These are phyloP conservation scores for Akanthomyces uredinophilus DNA, from an alignment of 2,329 filamentous ascomycete species.

Conservation along the genomic window DNA sequence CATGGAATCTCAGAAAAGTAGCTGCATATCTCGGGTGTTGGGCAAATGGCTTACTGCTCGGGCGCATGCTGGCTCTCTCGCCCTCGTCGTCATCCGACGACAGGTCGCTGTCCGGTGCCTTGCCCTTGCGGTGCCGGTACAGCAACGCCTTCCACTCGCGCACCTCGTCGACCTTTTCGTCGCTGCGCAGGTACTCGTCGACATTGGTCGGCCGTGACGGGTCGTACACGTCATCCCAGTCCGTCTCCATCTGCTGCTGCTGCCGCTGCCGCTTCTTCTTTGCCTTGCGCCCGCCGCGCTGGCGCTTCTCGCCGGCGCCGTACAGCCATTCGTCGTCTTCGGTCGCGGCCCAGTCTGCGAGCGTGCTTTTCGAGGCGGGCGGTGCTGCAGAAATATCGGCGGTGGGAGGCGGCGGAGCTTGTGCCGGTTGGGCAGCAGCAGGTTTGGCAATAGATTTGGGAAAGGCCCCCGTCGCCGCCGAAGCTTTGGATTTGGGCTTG, in stretches of 20 bases:
- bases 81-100: constrained; percentile 38
- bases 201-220: constrained; percentile 76
- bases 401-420: constrained; percentile 21
- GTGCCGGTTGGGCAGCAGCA: constrained; percentile 16
- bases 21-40: not conserved
- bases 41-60: too few relatives aligned
- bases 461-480: constrained; percentile 34
- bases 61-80: constrained; percentile 21
- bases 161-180: constrained; percentile 75
- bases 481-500: constrained; percentile 50
- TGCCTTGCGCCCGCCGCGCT: constrained; percentile 73
- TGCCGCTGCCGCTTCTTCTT: constrained; percentile 60
- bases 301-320: constrained; percentile 56
- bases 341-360: constrained; percentile 75
- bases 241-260: constrained; percentile 54
- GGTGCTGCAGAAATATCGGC: constrained; percentile 18
- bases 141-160: constrained; percentile 80
- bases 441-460: constrained; percentile 36
- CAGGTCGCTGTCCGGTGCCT: constrained; percentile 35
- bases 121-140: constrained; percentile 62
- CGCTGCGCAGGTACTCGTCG: constrained; percentile 77
- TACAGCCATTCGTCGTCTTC: constrained; percentile 81
- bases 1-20: not conserved
- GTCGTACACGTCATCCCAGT: constrained; percentile 93
- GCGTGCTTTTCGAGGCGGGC: constrained; percentile 53